These are phyloP conservation scores for Eucalyptus polybractea DNA, from an alignment of 345 rosid genomes.

Conservation along the genomic window DNA sequence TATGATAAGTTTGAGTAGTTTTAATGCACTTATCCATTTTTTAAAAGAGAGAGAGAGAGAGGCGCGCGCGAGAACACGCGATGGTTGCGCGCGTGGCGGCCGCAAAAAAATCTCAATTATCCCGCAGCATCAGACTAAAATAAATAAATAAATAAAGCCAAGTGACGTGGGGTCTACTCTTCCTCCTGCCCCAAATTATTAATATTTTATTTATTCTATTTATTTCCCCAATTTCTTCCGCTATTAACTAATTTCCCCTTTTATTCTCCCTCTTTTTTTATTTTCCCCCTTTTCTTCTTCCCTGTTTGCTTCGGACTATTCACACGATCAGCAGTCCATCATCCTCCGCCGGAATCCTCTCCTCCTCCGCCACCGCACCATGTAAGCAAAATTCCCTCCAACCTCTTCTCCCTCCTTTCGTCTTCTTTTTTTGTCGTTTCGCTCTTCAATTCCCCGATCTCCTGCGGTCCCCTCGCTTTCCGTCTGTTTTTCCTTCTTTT, in stretches of 20 bases:
- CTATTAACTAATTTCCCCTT: background rate
- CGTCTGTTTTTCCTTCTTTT: background rate
- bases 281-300: background rate
- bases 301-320: background rate
- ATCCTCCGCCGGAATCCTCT: background rate
- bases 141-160: background rate
- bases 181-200: background rate
- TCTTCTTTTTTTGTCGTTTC: background rate
- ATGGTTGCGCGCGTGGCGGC: background rate
- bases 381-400: background rate
- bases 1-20: rapidly evolving
- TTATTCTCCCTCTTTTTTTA: background rate
- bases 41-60: background rate
- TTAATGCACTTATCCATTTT: too few species aligned
- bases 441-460: background rate
- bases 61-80: background rate
- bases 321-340: background rate
- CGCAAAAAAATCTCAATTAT: background rate
- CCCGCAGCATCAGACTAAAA: background rate
- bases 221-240: background rate
- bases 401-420: background rate
- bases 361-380: background rate
- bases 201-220: background rate
- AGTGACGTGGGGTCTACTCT: constrained; percentile 1
- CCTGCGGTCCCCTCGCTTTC: background rate